Conservation (phyloP, 2,329 filamentous ascomycete genomes). For the Aspergillus fischeri region DNA sequence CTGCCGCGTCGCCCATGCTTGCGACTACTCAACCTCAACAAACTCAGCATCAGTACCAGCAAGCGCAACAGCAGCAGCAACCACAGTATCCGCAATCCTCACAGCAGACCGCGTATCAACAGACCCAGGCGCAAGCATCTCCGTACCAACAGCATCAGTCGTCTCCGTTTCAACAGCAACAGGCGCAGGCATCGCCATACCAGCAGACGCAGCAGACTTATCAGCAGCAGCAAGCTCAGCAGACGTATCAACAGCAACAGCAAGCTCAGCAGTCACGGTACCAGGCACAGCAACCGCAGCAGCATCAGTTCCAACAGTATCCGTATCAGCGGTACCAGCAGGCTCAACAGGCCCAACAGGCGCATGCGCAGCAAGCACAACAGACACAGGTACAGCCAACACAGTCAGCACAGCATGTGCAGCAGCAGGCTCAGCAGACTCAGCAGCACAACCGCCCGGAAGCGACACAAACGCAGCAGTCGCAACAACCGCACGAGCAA, state of each 20-base stretch:
- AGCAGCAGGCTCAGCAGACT: not conserved
- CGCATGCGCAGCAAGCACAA: constrained; percentile 4
- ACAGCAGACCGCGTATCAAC: constrained; percentile 6
- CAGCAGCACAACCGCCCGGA: not conserved
- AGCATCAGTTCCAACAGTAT: constrained; percentile 9
- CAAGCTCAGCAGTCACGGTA: constrained; percentile 11
- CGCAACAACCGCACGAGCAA: not conserved
- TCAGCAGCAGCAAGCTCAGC: constrained; percentile 14
- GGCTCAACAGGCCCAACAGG: constrained; percentile 2
- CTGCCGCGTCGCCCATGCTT: constrained; percentile 17
- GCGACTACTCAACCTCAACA: constrained; percentile 18
- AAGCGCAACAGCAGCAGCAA: constrained; percentile 12
- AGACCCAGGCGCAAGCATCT: constrained; percentile 15
- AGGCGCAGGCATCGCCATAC: constrained; percentile 13
- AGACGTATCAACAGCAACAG: constrained; percentile 17
- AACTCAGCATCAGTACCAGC: constrained; percentile 7
- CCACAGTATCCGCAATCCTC: constrained; percentile 5
- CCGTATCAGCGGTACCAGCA: constrained; percentile 3
- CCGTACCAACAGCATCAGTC: constrained; percentile 14
- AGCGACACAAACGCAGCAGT: constrained; percentile 1
- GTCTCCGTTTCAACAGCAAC: constrained; percentile 17
- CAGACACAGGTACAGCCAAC: not conserved
- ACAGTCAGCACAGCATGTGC: not conserved
- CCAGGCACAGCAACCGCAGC: constrained; percentile 14
- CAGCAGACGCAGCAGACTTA: constrained; percentile 13